These are phyloP conservation scores for Parasitella parasitica DNA, from an alignment of 371 early-diverging fungal genomes.

Conservation along the genomic window DNA sequence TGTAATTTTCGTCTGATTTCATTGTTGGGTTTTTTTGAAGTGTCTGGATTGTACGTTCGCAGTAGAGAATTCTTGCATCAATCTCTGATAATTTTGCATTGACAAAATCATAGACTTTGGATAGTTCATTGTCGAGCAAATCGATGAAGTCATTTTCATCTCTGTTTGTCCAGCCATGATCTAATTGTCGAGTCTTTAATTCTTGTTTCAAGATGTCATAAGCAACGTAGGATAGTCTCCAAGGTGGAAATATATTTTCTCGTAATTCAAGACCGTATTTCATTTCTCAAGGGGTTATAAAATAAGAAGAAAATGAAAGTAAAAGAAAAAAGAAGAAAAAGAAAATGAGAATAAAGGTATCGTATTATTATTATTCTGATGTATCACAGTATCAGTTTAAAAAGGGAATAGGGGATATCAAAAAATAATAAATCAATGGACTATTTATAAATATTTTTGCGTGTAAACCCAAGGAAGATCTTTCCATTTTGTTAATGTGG, in stretches of 20 bases:
- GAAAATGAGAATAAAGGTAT: neutral
- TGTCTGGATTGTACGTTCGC: slow-evolving; percentile 42
- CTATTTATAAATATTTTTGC: neutral
- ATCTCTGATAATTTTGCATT: slow-evolving; percentile 78
- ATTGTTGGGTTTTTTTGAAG: slow-evolving; percentile 17
- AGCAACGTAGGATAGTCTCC: slow-evolving; percentile 91
- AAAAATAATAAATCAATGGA: neutral
- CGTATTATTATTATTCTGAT: neutral
- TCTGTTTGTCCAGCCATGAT: slow-evolving; percentile 50
- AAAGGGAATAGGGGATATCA: slow-evolving; percentile 2
- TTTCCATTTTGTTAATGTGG: neutral
- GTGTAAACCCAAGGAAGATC: neutral
- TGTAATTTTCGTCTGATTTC: slow-evolving; percentile 53
- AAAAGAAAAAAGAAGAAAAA: slow-evolving; percentile 6
- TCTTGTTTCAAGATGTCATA: slow-evolving; percentile 87
- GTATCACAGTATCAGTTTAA: neutral
- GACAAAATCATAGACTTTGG: slow-evolving; percentile 64
- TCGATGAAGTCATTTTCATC: slow-evolving; percentile 82
- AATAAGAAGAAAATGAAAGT: slow-evolving; percentile 5
- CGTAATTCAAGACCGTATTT: slow-evolving; percentile 49
- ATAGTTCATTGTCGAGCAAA: slow-evolving; percentile 78
- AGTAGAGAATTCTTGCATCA: slow-evolving; percentile 72
- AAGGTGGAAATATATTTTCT: slow-evolving; percentile 53
- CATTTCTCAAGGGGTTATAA: slow-evolving; percentile 25
- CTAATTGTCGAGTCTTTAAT: slow-evolving; percentile 61